phyloP scores from a whole-genome alignment of 352 stramenopile genomes.

The Globisporangium spinosum region DNA sequence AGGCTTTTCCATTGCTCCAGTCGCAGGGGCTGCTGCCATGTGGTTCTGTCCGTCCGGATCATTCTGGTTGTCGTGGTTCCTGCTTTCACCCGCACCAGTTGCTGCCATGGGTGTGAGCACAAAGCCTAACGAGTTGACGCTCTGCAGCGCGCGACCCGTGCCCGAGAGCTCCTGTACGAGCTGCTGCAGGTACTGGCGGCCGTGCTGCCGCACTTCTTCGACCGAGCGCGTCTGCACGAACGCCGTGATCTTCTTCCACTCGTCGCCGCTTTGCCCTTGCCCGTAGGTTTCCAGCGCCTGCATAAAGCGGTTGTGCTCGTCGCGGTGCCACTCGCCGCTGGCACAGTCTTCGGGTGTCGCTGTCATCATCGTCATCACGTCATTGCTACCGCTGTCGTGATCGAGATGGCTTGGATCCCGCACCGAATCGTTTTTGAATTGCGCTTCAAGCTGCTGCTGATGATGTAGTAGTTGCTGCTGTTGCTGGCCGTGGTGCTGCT shows the following conservation, averaged over 20 bases:
- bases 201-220: slow-evolving; percentile 64
- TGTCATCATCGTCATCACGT: background rate
- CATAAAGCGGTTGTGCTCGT: slow-evolving; percentile 81
- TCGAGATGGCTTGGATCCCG: background rate
- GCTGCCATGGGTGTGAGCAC: background rate
- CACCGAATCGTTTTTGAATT: slow-evolving; percentile 3
- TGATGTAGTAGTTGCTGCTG: slow-evolving; percentile 4
- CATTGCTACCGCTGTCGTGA: background rate
- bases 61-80: slow-evolving; percentile 29
- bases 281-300: slow-evolving; percentile 75
- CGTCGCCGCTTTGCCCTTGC: slow-evolving; percentile 39
- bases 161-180: slow-evolving; percentile 47
- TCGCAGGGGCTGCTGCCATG: background rate
- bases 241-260: slow-evolving; percentile 67
- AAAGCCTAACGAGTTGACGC: background rate
- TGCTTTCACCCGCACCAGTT: background rate
- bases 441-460: background rate
- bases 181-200: slow-evolving; percentile 67
- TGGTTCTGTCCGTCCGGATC: slow-evolving; percentile 32
- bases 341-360: no score
- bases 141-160: slow-evolving; percentile 5
- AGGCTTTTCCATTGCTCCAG: background rate
- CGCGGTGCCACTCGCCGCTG: slow-evolving; percentile 36
- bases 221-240: slow-evolving; percentile 69
- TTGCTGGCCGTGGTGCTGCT: slow-evolving; percentile 20